phyloP scores from a whole-genome alignment of 768 basidiomycete genomes.

The Auricularia heimuer region DNA sequence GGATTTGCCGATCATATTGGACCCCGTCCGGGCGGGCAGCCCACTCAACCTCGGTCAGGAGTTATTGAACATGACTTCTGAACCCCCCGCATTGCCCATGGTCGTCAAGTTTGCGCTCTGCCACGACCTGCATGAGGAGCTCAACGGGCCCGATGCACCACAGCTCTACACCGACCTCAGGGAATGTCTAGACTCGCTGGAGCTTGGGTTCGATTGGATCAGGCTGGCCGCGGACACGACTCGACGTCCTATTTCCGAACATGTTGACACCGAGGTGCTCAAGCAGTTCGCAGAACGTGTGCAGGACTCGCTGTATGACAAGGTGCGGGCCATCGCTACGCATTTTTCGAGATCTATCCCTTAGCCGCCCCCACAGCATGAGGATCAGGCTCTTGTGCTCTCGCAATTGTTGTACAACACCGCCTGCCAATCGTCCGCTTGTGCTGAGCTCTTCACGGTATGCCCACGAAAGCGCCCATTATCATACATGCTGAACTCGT shows the following conservation, averaged over 20 bases:
- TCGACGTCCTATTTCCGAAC: slow-evolving; percentile 51
- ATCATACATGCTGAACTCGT: not conserved
- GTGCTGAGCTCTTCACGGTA: slow-evolving; percentile 38
- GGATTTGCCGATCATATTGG: slow-evolving; percentile 38
- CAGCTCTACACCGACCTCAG: slow-evolving; percentile 55
- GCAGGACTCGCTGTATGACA: slow-evolving; percentile 42
- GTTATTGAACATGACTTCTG: slow-evolving; percentile 50
- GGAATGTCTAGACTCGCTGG: slow-evolving; percentile 18
- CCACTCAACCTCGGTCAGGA: slow-evolving; percentile 54
- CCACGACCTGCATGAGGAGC: slow-evolving; percentile 58
- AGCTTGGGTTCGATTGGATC: slow-evolving; percentile 43
- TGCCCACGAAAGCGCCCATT: slow-evolving; percentile 17
- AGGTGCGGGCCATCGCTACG: slow-evolving; percentile 30
- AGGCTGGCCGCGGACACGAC: slow-evolving; percentile 45
- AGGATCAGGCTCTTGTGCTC: slow-evolving; percentile 47
- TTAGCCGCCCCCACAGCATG: slow-evolving; percentile 26
- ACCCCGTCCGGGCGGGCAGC: slow-evolving; percentile 49
- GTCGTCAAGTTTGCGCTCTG: slow-evolving; percentile 69
- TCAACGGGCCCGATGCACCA: slow-evolving; percentile 67
- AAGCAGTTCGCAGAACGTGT: slow-evolving; percentile 47
- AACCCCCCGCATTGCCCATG: slow-evolving; percentile 52
- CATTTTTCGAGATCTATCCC: not conserved
- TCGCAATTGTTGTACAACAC: slow-evolving; percentile 53
- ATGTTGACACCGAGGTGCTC: slow-evolving; percentile 39
- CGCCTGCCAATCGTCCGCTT: slow-evolving; percentile 51